A percentile compares a stretch with the other conserved stretches of the same genome.
Evolutionary conservation across 2,329 filamentous ascomycete species (phyloP).

Genomic region (Neonectria coccinea): DNA sequence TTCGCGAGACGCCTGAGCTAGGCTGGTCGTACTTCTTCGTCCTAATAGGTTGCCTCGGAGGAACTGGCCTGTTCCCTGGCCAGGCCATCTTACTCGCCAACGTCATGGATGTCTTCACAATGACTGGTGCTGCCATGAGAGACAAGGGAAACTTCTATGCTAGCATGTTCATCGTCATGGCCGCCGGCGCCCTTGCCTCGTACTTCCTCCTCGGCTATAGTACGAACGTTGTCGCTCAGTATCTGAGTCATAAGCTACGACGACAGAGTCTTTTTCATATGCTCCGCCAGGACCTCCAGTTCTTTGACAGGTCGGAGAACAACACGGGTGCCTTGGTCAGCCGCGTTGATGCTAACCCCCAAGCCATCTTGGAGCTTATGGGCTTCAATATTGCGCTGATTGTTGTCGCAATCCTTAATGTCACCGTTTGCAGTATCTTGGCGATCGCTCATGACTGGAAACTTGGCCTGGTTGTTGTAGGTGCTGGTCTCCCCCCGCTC

Average conservation of each 20-base stretch:
- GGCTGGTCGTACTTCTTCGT: conserved; percentile 51
- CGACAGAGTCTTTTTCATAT: conserved; percentile 47
- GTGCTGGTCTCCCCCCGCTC: conserved; percentile 54
- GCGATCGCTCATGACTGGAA: conserved; percentile 61
- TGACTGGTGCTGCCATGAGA: conserved; percentile 49
- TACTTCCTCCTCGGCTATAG: conserved; percentile 56
- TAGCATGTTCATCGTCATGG: conserved; percentile 66
- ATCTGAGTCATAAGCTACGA: conserved; percentile 42
- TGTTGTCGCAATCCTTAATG: conserved; percentile 52
- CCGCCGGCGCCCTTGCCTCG: conserved; percentile 56
- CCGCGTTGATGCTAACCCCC: conserved; percentile 52
- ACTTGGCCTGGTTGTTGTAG: conserved; percentile 61
- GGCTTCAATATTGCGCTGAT: conserved; percentile 56
- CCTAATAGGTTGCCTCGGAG: conserved; percentile 46
- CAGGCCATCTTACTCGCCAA: conserved; percentile 58
- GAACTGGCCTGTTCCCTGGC: conserved; percentile 54
- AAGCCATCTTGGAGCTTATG: conserved; percentile 57
- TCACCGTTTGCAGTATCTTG: conserved; percentile 55
- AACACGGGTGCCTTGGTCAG: conserved; percentile 53
- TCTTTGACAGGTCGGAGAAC: conserved; percentile 57
- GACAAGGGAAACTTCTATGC: conserved; percentile 63
- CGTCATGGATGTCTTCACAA: conserved; percentile 56
- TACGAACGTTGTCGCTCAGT: conserved; percentile 50
- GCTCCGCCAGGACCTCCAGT: conserved; percentile 56
- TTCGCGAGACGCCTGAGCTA: conserved; percentile 54